A percentile compares a stretch with the other conserved stretches of the same genome.
These are phyloP conservation scores for Escovopsis sp. DNA, from an alignment of 2,329 filamentous ascomycete species.

Conservation along the genomic window DNA sequence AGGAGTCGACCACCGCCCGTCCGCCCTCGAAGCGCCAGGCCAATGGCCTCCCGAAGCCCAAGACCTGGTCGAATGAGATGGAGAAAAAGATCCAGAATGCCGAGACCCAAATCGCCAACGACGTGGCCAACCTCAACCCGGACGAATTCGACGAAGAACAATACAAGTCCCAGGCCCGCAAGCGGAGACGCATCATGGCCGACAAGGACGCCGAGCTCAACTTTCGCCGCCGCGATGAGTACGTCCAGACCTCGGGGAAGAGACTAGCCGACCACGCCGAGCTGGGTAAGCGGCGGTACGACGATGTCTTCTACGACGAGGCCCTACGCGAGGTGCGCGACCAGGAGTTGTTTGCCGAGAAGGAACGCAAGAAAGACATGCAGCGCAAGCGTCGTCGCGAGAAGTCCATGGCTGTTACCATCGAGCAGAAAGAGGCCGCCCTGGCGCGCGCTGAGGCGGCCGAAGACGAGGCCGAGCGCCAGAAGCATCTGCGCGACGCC, in stretches of 20 bases:
- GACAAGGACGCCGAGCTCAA: slow-evolving; percentile 47
- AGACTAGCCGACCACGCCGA: slow-evolving; percentile 55
- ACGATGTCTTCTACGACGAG: slow-evolving; percentile 61
- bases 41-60: slow-evolving; percentile 45
- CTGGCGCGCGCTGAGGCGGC: slow-evolving; percentile 64
- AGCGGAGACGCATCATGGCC: slow-evolving; percentile 54
- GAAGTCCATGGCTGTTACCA: slow-evolving; percentile 86
- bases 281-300: slow-evolving; percentile 61
- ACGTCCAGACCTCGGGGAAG: slow-evolving; percentile 39
- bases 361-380: slow-evolving; percentile 99
- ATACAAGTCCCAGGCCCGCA: slow-evolving; percentile 44
- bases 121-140: slow-evolving; percentile 30
- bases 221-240: slow-evolving; percentile 47
- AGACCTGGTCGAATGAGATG: slow-evolving; percentile 40
- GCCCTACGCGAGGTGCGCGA: slow-evolving; percentile 79
- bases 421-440: slow-evolving; percentile 78
- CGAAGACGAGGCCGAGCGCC: slow-evolving; percentile 67
- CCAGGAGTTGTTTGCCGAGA: slow-evolving; percentile 82
- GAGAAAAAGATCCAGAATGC: slow-evolving; percentile 25
- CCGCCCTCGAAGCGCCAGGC: slow-evolving; percentile 42
- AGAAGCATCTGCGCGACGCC: slow-evolving; percentile 69
- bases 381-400: slow-evolving; percentile 91
- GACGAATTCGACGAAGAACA: slow-evolving; percentile 28
- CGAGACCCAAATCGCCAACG: slow-evolving; percentile 28
- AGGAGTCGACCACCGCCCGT: slow-evolving; percentile 27